Evolutionary conservation across 345 rosid species (phyloP).

Genomic region (Hypericum androsaemum): DNA sequence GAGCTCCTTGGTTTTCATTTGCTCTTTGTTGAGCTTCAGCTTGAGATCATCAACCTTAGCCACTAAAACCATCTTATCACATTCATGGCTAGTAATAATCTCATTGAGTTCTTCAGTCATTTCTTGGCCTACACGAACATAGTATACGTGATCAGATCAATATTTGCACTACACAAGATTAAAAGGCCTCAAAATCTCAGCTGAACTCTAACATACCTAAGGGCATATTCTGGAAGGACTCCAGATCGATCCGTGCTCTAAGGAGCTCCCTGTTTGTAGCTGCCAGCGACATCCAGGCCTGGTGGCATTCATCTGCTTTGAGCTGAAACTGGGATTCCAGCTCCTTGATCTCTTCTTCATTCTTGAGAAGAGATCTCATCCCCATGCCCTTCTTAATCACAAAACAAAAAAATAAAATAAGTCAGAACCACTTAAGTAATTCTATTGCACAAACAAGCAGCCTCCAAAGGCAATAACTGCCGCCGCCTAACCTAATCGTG

Average conservation of each 20-base stretch:
- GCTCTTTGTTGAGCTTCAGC: constrained; percentile 68
- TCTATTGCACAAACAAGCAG: no score
- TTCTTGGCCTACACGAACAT: no score
- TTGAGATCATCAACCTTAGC: constrained; percentile 86
- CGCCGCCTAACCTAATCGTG: constrained; percentile 63
- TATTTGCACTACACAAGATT: background rate
- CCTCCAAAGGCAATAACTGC: no score
- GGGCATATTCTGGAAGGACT: constrained; percentile 49
- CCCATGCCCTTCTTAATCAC: constrained; percentile 46
- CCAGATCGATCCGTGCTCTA: constrained; percentile 85
- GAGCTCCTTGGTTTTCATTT: constrained; percentile 78
- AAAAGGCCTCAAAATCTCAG: background rate
- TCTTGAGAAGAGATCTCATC: constrained; percentile 59
- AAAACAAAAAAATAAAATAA: constrained; percentile 17
- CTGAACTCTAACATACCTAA: constrained; percentile 39
- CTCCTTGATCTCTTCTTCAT: constrained; percentile 77
- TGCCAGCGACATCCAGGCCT: constrained; percentile 95
- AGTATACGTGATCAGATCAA: background rate
- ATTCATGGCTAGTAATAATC: constrained; percentile 44
- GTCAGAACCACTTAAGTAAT: constrained; percentile 6
- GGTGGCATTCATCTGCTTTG: constrained; percentile 85
- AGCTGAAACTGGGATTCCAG: constrained; percentile 53
- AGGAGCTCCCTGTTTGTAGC: constrained; percentile 71
- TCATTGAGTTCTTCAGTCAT: constrained; percentile 48
- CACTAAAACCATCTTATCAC: constrained; percentile 55